Base-by-base conservation (phyloP, 208 protist species). In the Vickermania ingenoplastis region DNA sequence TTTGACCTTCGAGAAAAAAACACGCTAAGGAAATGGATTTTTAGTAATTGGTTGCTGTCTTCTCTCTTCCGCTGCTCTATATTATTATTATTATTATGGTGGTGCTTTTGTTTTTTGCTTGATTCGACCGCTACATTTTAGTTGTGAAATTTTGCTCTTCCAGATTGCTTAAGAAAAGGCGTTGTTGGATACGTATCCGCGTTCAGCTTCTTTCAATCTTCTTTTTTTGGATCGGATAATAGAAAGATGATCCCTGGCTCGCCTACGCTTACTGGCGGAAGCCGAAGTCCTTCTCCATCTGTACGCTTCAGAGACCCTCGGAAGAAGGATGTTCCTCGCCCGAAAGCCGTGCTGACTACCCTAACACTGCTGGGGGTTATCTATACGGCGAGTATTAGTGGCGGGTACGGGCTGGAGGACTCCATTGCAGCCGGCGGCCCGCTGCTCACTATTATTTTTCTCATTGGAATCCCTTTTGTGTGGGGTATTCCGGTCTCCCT, bases 321-420 rank as follows among this genome's bases (percentile, higher is more conserved):
- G 2, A 49, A 36, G 26, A 65, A 59, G 23, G 61, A 71, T 5
- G 72, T 72, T 23, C 22, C 64, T 5, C 57, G 72, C 17, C 86
- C 86, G 4, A 92, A 92, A 66, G 77, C 83, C 5, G 73, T 88
- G 2, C 72, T 94, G 3, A 87, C 79, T 11, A 91, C 83, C 7
- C 73, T 91, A 26, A 91, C 83, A 25, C 75, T 94, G 3, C 76
- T 94, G n/a, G 88, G 85, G n/a, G 88, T 94, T 55, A 88, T 92
- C 53, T 94, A 92, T 71, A 89, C 83, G 0, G 84, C 79, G 3
- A 89, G 81, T 57, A 90, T 94, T 66, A 91, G 88, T 61, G 88
- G 88, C 48, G 84, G 84, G 22, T 94, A 94, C 61, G 88, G 88
- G 51, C 68, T 94, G 30, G 88, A 94, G 56, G 83, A 89, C 51